Evolutionary conservation across 2,329 filamentous ascomycete genomes (phyloP).

Genomic region (Daldinia sp.): DNA sequence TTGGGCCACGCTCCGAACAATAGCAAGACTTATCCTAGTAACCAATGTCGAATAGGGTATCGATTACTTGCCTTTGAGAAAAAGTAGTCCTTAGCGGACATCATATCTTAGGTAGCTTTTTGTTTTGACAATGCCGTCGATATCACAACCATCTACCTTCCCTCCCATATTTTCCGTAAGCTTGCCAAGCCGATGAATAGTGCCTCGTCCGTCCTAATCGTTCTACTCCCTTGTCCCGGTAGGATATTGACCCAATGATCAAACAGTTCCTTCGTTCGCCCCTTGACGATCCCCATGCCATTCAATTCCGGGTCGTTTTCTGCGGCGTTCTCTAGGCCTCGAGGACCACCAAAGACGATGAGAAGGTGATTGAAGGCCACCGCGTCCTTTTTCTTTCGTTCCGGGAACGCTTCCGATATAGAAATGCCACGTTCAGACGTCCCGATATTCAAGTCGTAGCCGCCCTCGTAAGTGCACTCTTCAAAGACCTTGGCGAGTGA

Average conservation of each 20-base stretch:
- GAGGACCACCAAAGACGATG: constrained; percentile 81
- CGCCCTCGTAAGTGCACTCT: constrained; percentile 75
- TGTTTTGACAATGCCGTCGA: background rate
- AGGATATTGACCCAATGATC: constrained; percentile 86
- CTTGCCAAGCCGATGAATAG: constrained; percentile 78
- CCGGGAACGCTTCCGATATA: constrained; percentile 56
- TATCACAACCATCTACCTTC: constrained; percentile 32
- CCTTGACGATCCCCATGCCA: constrained; percentile 69
- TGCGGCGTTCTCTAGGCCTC: constrained; percentile 79
- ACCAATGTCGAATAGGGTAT: constrained; percentile 26
- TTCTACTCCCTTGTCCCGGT: constrained; percentile 81
- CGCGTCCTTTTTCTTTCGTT: constrained; percentile 47
- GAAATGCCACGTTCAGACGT: constrained; percentile 79
- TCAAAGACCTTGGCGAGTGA: constrained; percentile 79
- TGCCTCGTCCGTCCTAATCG: constrained; percentile 85
- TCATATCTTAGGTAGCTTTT: background rate
- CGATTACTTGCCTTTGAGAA: constrained; percentile 22
- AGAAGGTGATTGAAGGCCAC: constrained; percentile 73
- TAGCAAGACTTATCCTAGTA: constrained; percentile 4
- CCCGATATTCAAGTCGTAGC: constrained; percentile 84
- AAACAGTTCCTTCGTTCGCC: constrained; percentile 75
- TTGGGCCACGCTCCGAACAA: constrained; percentile 27
- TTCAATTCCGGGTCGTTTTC: constrained; percentile 64
- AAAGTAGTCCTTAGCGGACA: background rate
- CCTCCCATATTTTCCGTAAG: constrained; percentile 65